phyloP scores from a whole-genome alignment of 2,329 filamentous ascomycete species.

The Monosporascus ibericus region DNA sequence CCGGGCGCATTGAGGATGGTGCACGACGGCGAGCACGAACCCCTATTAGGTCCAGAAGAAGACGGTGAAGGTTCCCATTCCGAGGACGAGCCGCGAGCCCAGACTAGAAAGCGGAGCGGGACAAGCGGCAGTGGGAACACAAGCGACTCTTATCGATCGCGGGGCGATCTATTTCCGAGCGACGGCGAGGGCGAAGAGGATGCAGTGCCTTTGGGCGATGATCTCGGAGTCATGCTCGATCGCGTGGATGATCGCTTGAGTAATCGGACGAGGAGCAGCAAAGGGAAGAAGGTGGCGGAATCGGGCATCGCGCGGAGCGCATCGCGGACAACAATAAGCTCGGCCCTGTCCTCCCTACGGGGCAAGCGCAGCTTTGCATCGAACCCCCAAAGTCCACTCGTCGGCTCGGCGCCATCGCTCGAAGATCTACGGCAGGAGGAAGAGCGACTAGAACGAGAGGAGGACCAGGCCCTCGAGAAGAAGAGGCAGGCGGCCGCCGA shows the following conservation, averaged over 20 bases:
- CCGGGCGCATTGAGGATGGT: conserved; percentile 49
- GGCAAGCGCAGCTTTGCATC: conserved; percentile 17
- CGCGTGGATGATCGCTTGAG: conserved; percentile 71
- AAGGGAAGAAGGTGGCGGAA: conserved; percentile 47
- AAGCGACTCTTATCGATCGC: conserved; percentile 76
- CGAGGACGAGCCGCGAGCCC: conserved; percentile 22
- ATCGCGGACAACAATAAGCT: conserved; percentile 53
- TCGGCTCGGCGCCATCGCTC: conserved; percentile 38
- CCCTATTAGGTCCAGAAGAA: conserved; percentile 47
- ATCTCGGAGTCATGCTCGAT: conserved; percentile 79
- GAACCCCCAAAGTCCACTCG: conserved; percentile 29
- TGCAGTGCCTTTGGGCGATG: conserved; percentile 85
- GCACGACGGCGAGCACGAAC: conserved; percentile 55
- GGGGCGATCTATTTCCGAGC: conserved; percentile 86
- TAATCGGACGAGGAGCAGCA: conserved; percentile 54
- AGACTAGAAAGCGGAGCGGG: conserved; percentile 61
- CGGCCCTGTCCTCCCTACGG: conserved; percentile 24
- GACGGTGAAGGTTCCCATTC: conserved; percentile 11
- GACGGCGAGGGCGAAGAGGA: conserved; percentile 84
- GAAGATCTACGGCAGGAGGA: conserved; percentile 50
- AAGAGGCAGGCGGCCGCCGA: conserved; percentile 47
- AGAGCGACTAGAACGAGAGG: conserved; percentile 41
- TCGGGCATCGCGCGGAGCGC: conserved; percentile 43
- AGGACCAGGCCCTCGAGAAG: conserved; percentile 46
- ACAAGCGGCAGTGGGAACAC: conserved; percentile 77